Conservation (phyloP, 2,329 filamentous ascomycete species). For the Pseudogymnoascus sp. region DNA sequence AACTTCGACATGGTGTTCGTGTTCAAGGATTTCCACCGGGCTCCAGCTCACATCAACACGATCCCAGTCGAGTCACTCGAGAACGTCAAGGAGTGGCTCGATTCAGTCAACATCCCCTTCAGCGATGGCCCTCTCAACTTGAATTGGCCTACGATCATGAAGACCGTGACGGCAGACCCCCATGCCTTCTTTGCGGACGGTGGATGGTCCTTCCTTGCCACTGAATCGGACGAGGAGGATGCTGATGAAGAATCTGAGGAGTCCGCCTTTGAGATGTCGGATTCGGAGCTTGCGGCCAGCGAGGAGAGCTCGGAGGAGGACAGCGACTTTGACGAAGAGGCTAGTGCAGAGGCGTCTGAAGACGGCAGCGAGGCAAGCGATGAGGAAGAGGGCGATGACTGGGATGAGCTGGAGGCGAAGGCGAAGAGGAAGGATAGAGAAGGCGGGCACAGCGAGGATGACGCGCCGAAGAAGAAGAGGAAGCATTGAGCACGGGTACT, state of each 20-base stretch:
- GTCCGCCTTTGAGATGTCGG: slow-evolving; percentile 83
- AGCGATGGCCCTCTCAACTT: slow-evolving; percentile 92
- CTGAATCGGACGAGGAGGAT: slow-evolving; percentile 80
- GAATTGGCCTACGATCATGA: slow-evolving; percentile 99
- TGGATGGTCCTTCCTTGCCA: slow-evolving; percentile 86
- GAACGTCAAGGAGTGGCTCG: slow-evolving; percentile 94
- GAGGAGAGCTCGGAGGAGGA: slow-evolving; percentile 82
- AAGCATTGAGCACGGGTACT: neutral
- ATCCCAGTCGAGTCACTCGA: slow-evolving; percentile 94
- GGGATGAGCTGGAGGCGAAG: slow-evolving; percentile 92
- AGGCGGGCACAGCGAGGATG: slow-evolving; percentile 58
- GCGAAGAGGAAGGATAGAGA: slow-evolving; percentile 76
- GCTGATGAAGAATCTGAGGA: slow-evolving; percentile 77
- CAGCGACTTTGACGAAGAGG: slow-evolving; percentile 88
- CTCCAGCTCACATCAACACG: slow-evolving; percentile 92
- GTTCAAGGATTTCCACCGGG: slow-evolving; percentile 92
- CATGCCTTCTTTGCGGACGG: slow-evolving; percentile 94
- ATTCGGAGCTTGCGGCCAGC: slow-evolving; percentile 63
- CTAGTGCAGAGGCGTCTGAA: slow-evolving; percentile 72
- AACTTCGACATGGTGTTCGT: slow-evolving; percentile 99
- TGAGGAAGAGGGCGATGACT: slow-evolving; percentile 68
- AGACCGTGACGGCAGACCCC: slow-evolving; percentile 89
- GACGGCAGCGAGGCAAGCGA: slow-evolving; percentile 55
- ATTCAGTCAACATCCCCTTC: slow-evolving; percentile 90
- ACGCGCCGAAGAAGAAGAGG: slow-evolving; percentile 61